Base-by-base conservation (phyloP, 2,329 filamentous ascomycete genomes). In the Colletotrichum lindemuthianum region DNA sequence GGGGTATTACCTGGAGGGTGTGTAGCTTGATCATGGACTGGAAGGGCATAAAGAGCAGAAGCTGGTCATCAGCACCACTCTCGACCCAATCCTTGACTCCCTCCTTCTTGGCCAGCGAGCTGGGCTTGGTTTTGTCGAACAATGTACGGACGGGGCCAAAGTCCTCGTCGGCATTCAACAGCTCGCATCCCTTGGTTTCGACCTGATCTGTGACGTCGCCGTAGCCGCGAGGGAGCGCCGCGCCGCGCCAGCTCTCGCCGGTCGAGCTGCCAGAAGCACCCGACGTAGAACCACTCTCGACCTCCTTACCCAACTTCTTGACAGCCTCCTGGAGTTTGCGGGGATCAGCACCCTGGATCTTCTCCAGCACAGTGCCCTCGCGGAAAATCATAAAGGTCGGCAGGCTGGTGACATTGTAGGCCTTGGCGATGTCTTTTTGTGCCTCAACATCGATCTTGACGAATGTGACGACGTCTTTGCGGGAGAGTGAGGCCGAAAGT, bases 11-110 rank as follows among this genome's bases (percentile, higher is more conserved):
- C 81, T 90, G 88, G 37, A 90, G 79, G 10, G 93, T 94, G 79
- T 97, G 95, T 55, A 98, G 85, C 82, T 98, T 99, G 69, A 97
- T 76, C 51, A 89, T 92, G 37, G 90, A 88, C 76, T 94, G 90
- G 80, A 99, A 97, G 1, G 96, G 95, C 61, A 96, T 84, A 78
- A 90, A 98, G 50, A 99, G 85, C 86, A 98, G 92, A 67, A 99
- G 82, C 82, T 99, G 96, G 80, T 98, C 94, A 74, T 99, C 96
- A 40, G 95, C 96, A 74, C 97, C 95, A 77, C 93, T 97, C 82
- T 97, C 92, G 24, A 98, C 89, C 90, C 92, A 98, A 78, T 99
- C 95, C 74, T 87, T 88, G 59, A 69, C 68, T 9, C 79, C 76
- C 15, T 76, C 78, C 73, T 88, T 88, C 71, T 88, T 87, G 52